Conservation (phyloP, 352 stramenopile species). For the Phytopythium sindhum region DNA sequence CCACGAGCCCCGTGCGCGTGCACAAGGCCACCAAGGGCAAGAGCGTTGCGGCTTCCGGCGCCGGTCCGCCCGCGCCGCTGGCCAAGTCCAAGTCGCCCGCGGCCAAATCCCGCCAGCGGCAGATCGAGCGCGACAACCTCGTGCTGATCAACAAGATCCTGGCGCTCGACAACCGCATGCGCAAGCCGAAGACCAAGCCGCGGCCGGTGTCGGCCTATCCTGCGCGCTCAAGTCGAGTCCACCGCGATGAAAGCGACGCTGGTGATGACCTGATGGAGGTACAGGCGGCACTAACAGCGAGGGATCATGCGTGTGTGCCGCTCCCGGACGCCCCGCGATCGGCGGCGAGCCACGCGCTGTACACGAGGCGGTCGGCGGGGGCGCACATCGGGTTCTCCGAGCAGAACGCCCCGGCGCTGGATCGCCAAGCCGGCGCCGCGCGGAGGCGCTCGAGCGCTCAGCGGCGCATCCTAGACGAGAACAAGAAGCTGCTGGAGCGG, state of each 20-base stretch:
- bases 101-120: conserved; percentile 40
- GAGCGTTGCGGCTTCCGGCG: neutral
- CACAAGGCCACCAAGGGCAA: conserved; percentile 8
- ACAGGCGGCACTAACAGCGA: neutral
- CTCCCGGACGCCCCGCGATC: conserved; percentile 25
- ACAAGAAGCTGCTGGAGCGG: conserved; percentile 43
- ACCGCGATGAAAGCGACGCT: neutral
- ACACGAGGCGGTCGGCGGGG: conserved; percentile 37
- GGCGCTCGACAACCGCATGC: conserved; percentile 29
- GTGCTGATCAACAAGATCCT: conserved; percentile 59
- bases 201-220: neutral
- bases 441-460: conserved; percentile 28
- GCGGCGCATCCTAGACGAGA: conserved; percentile 42
- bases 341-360: conserved; percentile 39
- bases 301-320: neutral
- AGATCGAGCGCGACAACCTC: conserved; percentile 59
- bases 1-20: conserved; percentile 21
- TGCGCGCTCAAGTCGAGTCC: neutral
- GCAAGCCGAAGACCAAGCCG: conserved; percentile 6
- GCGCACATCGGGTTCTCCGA: conserved; percentile 54
- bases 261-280: neutral
- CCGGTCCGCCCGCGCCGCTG: conserved; percentile 17
- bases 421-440: conserved; percentile 24
- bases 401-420: conserved; percentile 32
- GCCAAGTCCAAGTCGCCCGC: conserved; percentile 37